These are phyloP conservation scores for Umbelopsis sp. DNA, from an alignment of 192 early-diverging fungal species.

Conservation along the genomic window DNA sequence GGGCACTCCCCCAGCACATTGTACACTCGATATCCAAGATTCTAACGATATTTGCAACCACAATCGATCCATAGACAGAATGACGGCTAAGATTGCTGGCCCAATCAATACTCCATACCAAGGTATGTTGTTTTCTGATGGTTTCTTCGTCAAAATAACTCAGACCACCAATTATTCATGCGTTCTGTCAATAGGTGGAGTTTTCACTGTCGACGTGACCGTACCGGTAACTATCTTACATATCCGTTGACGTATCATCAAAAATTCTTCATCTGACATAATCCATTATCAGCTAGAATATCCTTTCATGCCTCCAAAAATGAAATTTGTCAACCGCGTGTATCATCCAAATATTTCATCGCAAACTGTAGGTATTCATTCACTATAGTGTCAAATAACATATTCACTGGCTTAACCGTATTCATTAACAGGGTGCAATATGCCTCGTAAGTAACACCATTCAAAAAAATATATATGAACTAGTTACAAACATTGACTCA, in stretches of 20 bases:
- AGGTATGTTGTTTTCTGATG: constrained; percentile 1
- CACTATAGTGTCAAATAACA: not conserved
- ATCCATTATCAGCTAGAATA: constrained; percentile 33
- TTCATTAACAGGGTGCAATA: constrained; percentile 15
- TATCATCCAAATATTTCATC: constrained; percentile 61
- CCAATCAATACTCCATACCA: constrained; percentile 33
- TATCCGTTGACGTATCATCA: not conserved
- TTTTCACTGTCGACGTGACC: constrained; percentile 20
- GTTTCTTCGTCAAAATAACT: not conserved
- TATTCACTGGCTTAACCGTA: not conserved
- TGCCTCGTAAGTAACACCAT: constrained; percentile 13
- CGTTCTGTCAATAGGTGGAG: constrained; percentile 2
- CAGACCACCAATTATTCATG: too few relatives aligned
- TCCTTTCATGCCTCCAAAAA: constrained; percentile 53
- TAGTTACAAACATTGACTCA: not conserved
- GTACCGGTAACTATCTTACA: constrained; percentile 15
- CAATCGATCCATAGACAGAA: not conserved
- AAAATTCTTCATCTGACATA: not conserved
- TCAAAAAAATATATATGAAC: not conserved
- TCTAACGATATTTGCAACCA: too few relatives aligned
- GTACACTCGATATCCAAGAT: not conserved
- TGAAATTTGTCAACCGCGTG: constrained; percentile 52
- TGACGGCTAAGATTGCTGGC: constrained; percentile 16
- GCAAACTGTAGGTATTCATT: constrained; percentile 42
- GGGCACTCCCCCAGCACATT: not conserved